Conservation (phyloP, 2,329 filamentous ascomycete species). For the Beauveria asiatica region DNA sequence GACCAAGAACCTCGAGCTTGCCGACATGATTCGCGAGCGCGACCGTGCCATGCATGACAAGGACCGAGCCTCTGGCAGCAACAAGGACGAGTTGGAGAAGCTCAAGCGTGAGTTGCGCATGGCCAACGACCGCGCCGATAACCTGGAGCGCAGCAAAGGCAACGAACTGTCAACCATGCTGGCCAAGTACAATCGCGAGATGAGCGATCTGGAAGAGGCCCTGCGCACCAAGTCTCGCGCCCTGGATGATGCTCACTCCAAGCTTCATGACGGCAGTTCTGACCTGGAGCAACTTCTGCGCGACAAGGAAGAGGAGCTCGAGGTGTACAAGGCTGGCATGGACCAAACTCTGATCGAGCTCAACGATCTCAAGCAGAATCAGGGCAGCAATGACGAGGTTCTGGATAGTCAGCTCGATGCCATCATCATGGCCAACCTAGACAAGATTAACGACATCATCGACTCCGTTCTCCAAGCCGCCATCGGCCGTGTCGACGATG, state of each 20-base stretch:
- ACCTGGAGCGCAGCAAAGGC: conserved; percentile 85
- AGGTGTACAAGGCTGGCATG: conserved; percentile 97
- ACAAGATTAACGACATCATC: conserved; percentile 95
- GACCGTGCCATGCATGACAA: conserved; percentile 90
- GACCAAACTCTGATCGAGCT: conserved; percentile 90
- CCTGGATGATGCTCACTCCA: conserved; percentile 73
- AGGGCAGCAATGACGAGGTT: conserved; percentile 67
- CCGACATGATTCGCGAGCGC: conserved; percentile 95
- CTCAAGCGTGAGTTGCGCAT: conserved; percentile 87
- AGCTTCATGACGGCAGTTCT: conserved; percentile 68
- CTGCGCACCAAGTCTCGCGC: conserved; percentile 79
- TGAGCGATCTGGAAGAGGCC: conserved; percentile 92
- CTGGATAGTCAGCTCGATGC: conserved; percentile 88
- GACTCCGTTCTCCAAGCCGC: conserved; percentile 92
- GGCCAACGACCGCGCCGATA: conserved; percentile 85
- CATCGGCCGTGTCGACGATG: conserved; percentile 89
- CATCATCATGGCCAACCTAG: conserved; percentile 74
- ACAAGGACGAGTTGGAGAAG: conserved; percentile 91
- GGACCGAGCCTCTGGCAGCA: conserved; percentile 75
- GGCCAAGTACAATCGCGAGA: conserved; percentile 92
- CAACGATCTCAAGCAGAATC: conserved; percentile 72
- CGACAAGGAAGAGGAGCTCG: conserved; percentile 95
- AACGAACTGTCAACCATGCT: conserved; percentile 92
- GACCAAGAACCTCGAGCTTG: conserved; percentile 97
- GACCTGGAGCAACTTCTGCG: conserved; percentile 79